phyloP scores from a whole-genome alignment of 768 basidiomycete species.

The Tylopilus vinaceipallidus region DNA sequence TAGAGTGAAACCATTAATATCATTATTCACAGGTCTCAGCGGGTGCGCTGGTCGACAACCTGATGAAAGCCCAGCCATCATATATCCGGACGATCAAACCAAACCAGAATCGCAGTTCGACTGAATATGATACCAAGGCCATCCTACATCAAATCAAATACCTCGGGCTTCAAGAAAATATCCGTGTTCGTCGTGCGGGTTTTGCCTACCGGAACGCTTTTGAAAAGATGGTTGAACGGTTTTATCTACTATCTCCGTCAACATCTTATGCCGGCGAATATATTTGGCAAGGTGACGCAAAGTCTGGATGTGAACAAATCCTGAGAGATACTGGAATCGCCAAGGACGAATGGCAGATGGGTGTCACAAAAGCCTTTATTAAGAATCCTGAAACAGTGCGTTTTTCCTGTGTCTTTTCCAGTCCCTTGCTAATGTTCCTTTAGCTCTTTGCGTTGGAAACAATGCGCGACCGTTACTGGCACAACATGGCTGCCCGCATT shows the following conservation, averaged over 20 bases:
- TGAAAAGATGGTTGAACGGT: constrained; percentile 98
- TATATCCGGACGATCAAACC: constrained; percentile 99
- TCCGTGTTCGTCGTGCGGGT: constrained; percentile 93
- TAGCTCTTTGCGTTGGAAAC: constrained; percentile 97
- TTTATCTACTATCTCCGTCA: constrained; percentile 91
- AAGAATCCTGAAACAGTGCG: constrained; percentile 97
- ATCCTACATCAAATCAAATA: constrained; percentile 99
- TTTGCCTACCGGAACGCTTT: constrained; percentile 99
- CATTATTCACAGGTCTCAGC: constrained; percentile 81
- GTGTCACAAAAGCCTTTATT: constrained; percentile 97
- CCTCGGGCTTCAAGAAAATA: constrained; percentile 97
- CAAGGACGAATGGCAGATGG: constrained; percentile 99
- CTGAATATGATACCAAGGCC: constrained; percentile 92
- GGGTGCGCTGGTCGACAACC: constrained; percentile 91
- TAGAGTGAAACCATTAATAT: neutral
- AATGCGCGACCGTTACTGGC: constrained; percentile 99
- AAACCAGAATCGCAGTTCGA: constrained; percentile 90
- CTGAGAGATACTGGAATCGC: constrained; percentile 94
- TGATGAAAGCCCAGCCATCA: constrained; percentile 96
- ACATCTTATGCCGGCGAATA: constrained; percentile 99
- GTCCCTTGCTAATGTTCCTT: neutral
- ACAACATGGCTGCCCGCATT: constrained; percentile 97
- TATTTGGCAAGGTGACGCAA: constrained; percentile 89
- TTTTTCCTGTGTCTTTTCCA: constrained; percentile 1
- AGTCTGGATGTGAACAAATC: constrained; percentile 90